Evolutionary conservation across 75 land plant genomes (phyloP), one percentile per base, ranked within the genome.

Genomic region (Pinus albicaulis): DNA sequence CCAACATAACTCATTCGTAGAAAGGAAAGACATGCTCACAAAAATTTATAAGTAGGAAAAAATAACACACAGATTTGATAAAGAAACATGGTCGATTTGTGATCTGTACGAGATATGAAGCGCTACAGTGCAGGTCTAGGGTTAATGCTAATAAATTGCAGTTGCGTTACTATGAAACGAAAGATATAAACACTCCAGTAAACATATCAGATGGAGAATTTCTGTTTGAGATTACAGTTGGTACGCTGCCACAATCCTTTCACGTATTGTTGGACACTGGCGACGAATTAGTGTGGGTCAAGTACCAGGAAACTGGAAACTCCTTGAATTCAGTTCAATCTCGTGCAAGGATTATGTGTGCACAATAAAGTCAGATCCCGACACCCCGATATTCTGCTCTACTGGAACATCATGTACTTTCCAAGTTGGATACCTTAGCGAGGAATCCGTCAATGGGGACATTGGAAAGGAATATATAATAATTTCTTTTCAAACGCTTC

Each of bases 231-330:
- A n/a, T 82, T 4, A 28, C 74, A 24, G 13, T 85, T 17, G 87
- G 87, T 28, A 82, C 82, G 12, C 87, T 81, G 5, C 55, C 81
- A 0, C 26, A 72, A 56, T 72, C 55, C 4, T 75, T 70, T 69
- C 34, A 74, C 55, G 81, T 81, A 23, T 71, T 79, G 23, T 69
- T 82, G 16, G 87, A 85, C 71, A 85, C 87, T 1, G 87, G 86
- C 3, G 83, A 86, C 55, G 86, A 83, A 25, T 58, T 85, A 53
- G 72, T 74, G 44, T 85, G 87, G 87, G 55, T 70, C 4, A 81
- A 85, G 58, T 79, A 81, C 60, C 31, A 62, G 53, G 78, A 78
- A 0, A 79, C 80, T 80, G 56, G 12, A 11, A 44, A 28, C 24
- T 81, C 80, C 68, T 6, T 66, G n/a, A 80, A 22, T 34, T n/a